These are phyloP conservation scores for Aspergillus coremiiformis DNA, from an alignment of 495 filamentous ascomycete genomes.

Conservation along the genomic window DNA sequence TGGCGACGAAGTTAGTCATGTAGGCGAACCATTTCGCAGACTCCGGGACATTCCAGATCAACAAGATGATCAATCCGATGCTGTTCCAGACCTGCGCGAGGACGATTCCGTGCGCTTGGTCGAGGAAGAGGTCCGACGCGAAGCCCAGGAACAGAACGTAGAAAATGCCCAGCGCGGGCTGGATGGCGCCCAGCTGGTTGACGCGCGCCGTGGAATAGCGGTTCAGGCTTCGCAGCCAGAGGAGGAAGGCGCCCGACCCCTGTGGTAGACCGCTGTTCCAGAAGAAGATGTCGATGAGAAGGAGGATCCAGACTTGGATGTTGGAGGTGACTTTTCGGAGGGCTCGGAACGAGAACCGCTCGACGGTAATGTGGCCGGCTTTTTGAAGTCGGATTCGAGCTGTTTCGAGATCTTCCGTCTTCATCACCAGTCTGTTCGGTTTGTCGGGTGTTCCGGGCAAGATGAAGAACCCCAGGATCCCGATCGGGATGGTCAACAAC, in stretches of 20 bases:
- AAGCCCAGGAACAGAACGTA: conserved; percentile 41
- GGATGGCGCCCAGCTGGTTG: conserved; percentile 39
- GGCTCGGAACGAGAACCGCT: conserved; percentile 23
- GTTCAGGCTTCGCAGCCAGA: conserved; percentile 40
- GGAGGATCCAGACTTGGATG: conserved; percentile 33
- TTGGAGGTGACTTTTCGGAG: conserved; percentile 24
- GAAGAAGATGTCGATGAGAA: conserved; percentile 43
- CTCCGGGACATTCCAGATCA: conserved; percentile 47
- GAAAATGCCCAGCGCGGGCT: conserved; percentile 38
- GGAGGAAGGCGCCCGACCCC: conserved; percentile 28
- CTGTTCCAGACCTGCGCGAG: conserved; percentile 36
- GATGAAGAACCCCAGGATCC: conserved; percentile 36
- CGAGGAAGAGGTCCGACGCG: conserved; percentile 40
- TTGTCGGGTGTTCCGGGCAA: conserved; percentile 36
- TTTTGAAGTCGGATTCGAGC: not conserved
- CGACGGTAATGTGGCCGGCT: not conserved
- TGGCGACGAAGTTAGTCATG: conserved; percentile 25
- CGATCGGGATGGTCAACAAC: conserved; percentile 43
- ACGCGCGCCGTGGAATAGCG: conserved; percentile 33
- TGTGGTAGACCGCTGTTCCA: conserved; percentile 36
- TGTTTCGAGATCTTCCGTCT: too few species aligned
- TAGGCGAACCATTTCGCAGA: conserved; percentile 46
- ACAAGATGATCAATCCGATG: conserved; percentile 35
- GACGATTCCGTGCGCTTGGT: conserved; percentile 38
- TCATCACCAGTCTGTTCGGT: conserved; percentile 34